Evolutionary conservation across 2,329 filamentous ascomycete genomes (phyloP), one percentile per base, ranked within the genome.

Genomic region (Cryphonectria naterciae): DNA sequence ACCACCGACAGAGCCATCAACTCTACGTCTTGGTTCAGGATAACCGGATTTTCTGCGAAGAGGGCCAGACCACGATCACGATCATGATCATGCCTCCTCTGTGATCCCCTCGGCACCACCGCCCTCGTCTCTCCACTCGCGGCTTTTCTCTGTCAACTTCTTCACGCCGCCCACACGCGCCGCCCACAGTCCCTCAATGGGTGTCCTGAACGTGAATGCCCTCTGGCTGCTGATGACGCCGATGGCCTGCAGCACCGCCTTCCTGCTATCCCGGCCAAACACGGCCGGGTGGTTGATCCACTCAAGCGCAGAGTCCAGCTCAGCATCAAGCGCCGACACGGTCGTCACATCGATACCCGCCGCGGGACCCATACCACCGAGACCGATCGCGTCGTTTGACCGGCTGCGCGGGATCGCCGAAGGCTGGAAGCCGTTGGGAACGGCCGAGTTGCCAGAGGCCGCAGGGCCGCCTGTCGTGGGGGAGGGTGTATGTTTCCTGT

Each of bases 281-380:
- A 98, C 93, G 1, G 95, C 95, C 1, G 96, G 96, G 78, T 99
- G 96, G 78, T 92, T 94, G 81, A 99, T 98, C 96, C 96, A 99
- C 81, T 99, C 96, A 22, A 99, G 84, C 66, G 93, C 93, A 46
- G 93, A 89, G 79, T 97, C 94, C 46, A 99, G 88, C 80, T 99
- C 96, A 0, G 93, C 89, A 79, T 99, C 96, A 25, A 99, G 89
- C 2, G 96, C 95, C 35, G 89, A 86, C 77, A 98, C 95, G 0
- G 93, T 96, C 49, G 86, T 86, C 7, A 88, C 83, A 77, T 99
- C 96, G 69, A 99, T 95, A n/a, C 94, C 93, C 8, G 90, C 88
- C 10, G 82, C 77, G 13, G 78, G 81, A 65, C 76, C 75, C 75
- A 78, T 78, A 58, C 74, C 41, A 83, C 88, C 75, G 80, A 92